Evolutionary conservation across 1,284 basidiomycete species (phyloP).

Genomic region (Limonomyces culmigenus): DNA sequence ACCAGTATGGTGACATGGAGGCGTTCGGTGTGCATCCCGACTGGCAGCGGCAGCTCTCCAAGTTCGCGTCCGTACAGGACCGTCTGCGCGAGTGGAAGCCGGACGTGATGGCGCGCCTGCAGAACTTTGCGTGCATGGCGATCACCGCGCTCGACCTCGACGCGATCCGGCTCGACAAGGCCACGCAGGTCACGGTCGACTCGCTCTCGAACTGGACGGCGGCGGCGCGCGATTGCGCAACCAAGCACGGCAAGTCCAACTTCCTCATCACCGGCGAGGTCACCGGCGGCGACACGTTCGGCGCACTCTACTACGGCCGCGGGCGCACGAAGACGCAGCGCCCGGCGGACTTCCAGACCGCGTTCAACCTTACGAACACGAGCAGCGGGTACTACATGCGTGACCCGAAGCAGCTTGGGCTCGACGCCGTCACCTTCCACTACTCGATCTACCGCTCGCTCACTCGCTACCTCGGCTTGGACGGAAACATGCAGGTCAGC

Average conservation of each 20-base stretch:
- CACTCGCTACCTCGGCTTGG: constrained; percentile 79
- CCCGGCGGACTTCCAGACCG: constrained; percentile 46
- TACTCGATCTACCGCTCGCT: constrained; percentile 82
- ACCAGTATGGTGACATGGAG: constrained; percentile 90
- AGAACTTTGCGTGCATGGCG: constrained; percentile 67
- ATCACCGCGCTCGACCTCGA: constrained; percentile 80
- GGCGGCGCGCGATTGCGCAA: constrained; percentile 58
- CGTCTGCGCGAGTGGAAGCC: constrained; percentile 82
- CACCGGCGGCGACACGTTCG: constrained; percentile 87
- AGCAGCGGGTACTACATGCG: constrained; percentile 70
- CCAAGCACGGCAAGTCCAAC: constrained; percentile 57
- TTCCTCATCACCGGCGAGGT: constrained; percentile 87
- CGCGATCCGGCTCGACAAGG: constrained; percentile 87
- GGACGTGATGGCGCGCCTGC: constrained; percentile 57
- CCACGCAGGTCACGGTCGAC: constrained; percentile 77
- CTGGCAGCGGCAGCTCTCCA: constrained; percentile 84
- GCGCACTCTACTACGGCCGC: constrained; percentile 76
- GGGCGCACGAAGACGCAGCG: constrained; percentile 62
- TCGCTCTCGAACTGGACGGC: constrained; percentile 65
- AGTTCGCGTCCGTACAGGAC: constrained; percentile 89
- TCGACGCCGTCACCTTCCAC: constrained; percentile 78
- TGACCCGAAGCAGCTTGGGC: constrained; percentile 34
- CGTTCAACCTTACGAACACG: constrained; percentile 42
- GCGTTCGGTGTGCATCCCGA: constrained; percentile 92
- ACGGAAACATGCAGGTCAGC: constrained; percentile 78